A percentile compares a stretch with the other conserved stretches of the same genome.
These are phyloP conservation scores for Fomitopsis betulina DNA, from an alignment of 1,284 basidiomycete genomes.

Conservation along the genomic window DNA sequence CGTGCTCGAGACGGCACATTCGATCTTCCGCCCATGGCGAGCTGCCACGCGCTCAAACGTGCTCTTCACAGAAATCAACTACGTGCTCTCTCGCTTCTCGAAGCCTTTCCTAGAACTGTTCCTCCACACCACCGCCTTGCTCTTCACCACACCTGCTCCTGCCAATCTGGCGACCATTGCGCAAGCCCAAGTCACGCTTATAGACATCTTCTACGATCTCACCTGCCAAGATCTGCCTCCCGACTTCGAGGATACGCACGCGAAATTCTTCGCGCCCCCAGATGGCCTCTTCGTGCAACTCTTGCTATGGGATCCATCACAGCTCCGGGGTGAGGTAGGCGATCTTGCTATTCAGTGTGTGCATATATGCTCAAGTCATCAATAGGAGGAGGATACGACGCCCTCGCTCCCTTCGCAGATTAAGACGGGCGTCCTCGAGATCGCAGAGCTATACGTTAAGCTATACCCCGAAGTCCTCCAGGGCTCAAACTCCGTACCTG, in stretches of 20 bases:
- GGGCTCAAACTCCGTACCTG: constrained; percentile 65
- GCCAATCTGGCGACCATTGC: constrained; percentile 50
- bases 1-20: constrained; percentile 91
- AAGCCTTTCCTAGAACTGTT: constrained; percentile 83
- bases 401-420: constrained; percentile 85
- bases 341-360: background rate
- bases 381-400: constrained; percentile 76
- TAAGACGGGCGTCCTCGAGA: constrained; percentile 89
- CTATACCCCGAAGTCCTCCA: constrained; percentile 87
- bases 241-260: constrained; percentile 87
- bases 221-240: constrained; percentile 95
- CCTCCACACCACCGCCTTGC: constrained; percentile 53
- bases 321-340: constrained; percentile 71
- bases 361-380: background rate
- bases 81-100: constrained; percentile 84
- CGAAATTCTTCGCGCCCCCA: constrained; percentile 71
- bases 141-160: constrained; percentile 40
- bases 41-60: constrained; percentile 85
- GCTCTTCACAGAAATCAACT: constrained; percentile 91
- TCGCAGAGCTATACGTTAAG: constrained; percentile 89
- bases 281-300: constrained; percentile 77
- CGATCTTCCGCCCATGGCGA: constrained; percentile 93
- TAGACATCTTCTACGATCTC: constrained; percentile 92
- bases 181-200: constrained; percentile 72
- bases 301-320: constrained; percentile 71